phyloP scores from a whole-genome alignment of 2,329 filamentous ascomycete species.

The Epichloe sp. region DNA sequence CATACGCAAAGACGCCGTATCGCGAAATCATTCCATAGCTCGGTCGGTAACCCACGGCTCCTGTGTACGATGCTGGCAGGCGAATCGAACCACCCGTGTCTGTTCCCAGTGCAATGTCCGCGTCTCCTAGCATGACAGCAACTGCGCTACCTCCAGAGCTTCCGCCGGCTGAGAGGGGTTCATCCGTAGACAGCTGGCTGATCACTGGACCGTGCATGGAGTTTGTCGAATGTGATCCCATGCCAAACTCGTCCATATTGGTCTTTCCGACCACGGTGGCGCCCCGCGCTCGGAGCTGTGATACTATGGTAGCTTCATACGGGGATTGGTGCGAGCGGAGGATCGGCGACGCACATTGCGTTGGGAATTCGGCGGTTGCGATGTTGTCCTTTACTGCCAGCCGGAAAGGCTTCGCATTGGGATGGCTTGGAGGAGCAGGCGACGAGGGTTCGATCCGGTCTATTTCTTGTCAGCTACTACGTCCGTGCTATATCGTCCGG shows the following conservation, averaged over 20 bases:
- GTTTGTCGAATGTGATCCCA: constrained; percentile 73
- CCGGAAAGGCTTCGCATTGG: constrained; percentile 21
- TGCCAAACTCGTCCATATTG: constrained; percentile 92
- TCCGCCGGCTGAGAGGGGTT: constrained; percentile 57
- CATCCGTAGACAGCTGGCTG: constrained; percentile 28
- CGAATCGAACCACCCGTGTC: constrained; percentile 87
- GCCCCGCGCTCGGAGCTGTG: constrained; percentile 49
- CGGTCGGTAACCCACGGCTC: constrained; percentile 76
- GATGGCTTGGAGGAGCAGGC: constrained; percentile 8
- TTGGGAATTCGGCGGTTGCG: constrained; percentile 48
- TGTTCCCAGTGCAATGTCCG: constrained; percentile 63
- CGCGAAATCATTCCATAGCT: constrained; percentile 80
- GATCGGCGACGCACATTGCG: constrained; percentile 72
- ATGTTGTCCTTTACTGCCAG: constrained; percentile 71
- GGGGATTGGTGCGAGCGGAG: constrained; percentile 60
- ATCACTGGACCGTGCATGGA: constrained; percentile 55
- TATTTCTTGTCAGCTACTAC: not conserved
- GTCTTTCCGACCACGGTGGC: constrained; percentile 63
- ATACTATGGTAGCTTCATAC: constrained; percentile 70
- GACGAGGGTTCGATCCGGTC: constrained; percentile 2
- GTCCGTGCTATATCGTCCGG: too few relatives aligned
- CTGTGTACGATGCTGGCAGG: constrained; percentile 77
- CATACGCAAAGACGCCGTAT: constrained; percentile 80
- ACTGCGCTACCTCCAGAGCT: constrained; percentile 91
- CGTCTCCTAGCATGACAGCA: constrained; percentile 53